A percentile compares a stretch with the other conserved stretches of the same genome.
phyloP scores from a whole-genome alignment of 495 filamentous ascomycete species.

The Lasiosphaeria hispida region DNA sequence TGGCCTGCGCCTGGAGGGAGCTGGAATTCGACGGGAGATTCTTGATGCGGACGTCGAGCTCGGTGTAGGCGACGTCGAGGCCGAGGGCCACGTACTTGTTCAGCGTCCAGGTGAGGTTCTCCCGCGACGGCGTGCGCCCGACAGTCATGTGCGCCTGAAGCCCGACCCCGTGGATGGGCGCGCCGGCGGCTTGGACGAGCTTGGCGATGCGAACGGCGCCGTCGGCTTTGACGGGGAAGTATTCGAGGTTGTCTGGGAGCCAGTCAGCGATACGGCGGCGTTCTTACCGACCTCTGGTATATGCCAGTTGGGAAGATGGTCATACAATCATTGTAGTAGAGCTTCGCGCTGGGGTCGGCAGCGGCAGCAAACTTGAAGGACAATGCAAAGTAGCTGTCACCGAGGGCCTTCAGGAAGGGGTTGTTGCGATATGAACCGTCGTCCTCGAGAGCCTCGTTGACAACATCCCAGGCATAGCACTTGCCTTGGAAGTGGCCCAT shows the following conservation, averaged over 20 bases:
- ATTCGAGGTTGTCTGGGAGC: constrained; percentile 42
- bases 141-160: constrained; percentile 53
- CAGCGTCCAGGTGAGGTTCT: constrained; percentile 45
- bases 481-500: constrained; percentile 54
- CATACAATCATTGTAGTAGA: constrained; percentile 66
- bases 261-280: constrained; percentile 31
- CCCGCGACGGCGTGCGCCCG: constrained; percentile 36
- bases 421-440: constrained; percentile 47
- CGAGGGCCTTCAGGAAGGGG: constrained; percentile 54
- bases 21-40: constrained; percentile 29
- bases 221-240: constrained; percentile 41
- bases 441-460: constrained; percentile 60
- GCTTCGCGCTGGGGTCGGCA: constrained; percentile 53
- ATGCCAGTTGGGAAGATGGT: not conserved
- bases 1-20: constrained; percentile 46
- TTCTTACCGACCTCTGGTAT: too few relatives aligned
- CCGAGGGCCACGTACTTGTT: constrained; percentile 42
- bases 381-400: constrained; percentile 49
- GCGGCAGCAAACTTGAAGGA: constrained; percentile 54
- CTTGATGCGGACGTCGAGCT: constrained; percentile 51
- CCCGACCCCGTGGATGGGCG: constrained; percentile 53
- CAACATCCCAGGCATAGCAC: constrained; percentile 60
- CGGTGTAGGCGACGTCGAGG: constrained; percentile 54
- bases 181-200: constrained; percentile 37
- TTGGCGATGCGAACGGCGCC: constrained; percentile 41